Conservation (phyloP, 1,284 basidiomycete species). For the Pseudomicrostroma phylloplanum region DNA sequence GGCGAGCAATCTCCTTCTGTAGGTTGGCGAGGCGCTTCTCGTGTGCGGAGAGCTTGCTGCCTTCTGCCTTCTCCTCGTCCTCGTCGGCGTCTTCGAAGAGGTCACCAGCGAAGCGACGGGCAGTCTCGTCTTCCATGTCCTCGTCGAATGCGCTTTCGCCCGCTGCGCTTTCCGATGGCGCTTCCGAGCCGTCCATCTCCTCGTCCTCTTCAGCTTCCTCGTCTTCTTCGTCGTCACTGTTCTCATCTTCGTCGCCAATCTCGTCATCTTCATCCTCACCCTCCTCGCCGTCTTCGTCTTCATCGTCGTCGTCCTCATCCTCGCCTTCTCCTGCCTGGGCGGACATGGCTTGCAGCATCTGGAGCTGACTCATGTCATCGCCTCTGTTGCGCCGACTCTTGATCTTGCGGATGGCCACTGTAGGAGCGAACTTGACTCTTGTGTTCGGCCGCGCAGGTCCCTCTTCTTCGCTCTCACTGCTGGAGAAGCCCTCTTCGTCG, state of each 20-base stretch:
- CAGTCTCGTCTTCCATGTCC: slow-evolving; percentile 48
- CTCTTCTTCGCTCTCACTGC: slow-evolving; percentile 13
- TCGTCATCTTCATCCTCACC: slow-evolving; percentile 39
- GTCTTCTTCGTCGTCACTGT: slow-evolving; percentile 34
- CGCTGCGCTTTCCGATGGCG: background rate
- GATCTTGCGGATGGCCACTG: slow-evolving; percentile 67
- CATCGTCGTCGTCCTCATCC: slow-evolving; percentile 45
- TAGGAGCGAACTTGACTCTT: slow-evolving; percentile 68
- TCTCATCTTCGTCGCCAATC: slow-evolving; percentile 27
- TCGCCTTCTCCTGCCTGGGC: slow-evolving; percentile 46
- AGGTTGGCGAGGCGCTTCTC: slow-evolving; percentile 56
- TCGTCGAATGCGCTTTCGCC: slow-evolving; percentile 9
- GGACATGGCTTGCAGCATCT: slow-evolving; percentile 24
- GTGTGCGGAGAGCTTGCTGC: slow-evolving; percentile 53
- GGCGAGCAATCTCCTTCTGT: slow-evolving; percentile 56
- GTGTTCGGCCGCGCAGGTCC: slow-evolving; percentile 11
- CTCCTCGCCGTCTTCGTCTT: slow-evolving; percentile 47
- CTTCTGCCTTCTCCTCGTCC: slow-evolving; percentile 34
- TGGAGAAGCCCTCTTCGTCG: background rate
- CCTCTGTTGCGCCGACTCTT: slow-evolving; percentile 24
- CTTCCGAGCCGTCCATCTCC: background rate
- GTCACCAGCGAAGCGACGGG: slow-evolving; percentile 55
- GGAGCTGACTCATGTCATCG: slow-evolving; percentile 20
- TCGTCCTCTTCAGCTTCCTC: slow-evolving; percentile 23
- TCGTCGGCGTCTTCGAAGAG: slow-evolving; percentile 57